phyloP scores from a whole-genome alignment of 352 stramenopile genomes.

The Phytophthora podocarpi region DNA sequence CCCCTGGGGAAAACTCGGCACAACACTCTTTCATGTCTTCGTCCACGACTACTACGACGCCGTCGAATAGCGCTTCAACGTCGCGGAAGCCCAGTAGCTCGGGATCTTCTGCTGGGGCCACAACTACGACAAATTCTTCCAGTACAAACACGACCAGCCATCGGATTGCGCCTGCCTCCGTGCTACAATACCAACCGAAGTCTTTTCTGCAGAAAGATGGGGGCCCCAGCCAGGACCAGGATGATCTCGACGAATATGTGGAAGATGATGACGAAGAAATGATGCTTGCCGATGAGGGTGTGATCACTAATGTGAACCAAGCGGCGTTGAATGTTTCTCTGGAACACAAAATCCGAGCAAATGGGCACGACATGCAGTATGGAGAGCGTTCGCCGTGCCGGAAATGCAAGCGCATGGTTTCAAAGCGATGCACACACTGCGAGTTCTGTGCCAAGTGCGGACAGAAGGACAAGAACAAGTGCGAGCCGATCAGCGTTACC shows the following conservation, averaged over 20 bases:
- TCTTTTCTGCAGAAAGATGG: conserved; percentile 65
- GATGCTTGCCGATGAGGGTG: conserved; percentile 49
- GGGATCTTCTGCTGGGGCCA: conserved; percentile 7
- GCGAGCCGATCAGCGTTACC: conserved; percentile 40
- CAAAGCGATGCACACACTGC: conserved; percentile 76
- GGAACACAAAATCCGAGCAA: conserved; percentile 69
- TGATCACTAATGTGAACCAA: conserved; percentile 84
- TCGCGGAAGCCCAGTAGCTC: conserved; percentile 22
- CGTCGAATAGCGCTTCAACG: conserved; percentile 16
- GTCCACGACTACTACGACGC: conserved; percentile 15
- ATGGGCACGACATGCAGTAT: conserved; percentile 81
- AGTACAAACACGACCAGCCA: conserved; percentile 13
- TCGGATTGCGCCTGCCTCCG: conserved; percentile 31
- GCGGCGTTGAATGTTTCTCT: conserved; percentile 68
- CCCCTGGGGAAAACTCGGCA: conserved; percentile 8
- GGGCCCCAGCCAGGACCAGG: conserved; percentile 38
- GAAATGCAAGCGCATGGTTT: conserved; percentile 73
- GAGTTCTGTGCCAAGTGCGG: conserved; percentile 74
- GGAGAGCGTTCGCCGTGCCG: conserved; percentile 65
- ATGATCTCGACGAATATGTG: conserved; percentile 65
- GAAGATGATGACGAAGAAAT: conserved; percentile 75
- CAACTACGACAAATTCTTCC: conserved; percentile 19
- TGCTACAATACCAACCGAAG: conserved; percentile 82
- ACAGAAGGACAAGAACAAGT: conserved; percentile 75
- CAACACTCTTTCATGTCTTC: conserved; percentile 32